A percentile compares a stretch with the other conserved stretches of the same genome.
Conservation (phyloP, 148 eudicot genomes). For the Silene uniflora region DNA sequence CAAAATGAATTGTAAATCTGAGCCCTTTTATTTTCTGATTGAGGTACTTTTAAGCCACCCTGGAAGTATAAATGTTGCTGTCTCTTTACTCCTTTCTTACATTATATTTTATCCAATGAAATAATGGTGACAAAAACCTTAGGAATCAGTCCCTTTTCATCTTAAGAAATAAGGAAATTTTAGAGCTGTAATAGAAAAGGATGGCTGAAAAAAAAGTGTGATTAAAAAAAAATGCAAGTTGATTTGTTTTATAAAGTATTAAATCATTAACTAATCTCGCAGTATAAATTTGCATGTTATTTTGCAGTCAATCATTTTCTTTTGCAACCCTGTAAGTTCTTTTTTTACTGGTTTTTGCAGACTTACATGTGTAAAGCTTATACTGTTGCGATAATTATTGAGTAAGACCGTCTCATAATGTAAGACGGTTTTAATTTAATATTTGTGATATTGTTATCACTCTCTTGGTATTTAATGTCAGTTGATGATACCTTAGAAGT, state of each 20-base stretch:
- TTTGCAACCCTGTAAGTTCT: slow-evolving; percentile 3
- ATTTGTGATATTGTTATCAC: slow-evolving; percentile 27
- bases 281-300: slow-evolving; percentile 37
- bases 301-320: slow-evolving; percentile 23
- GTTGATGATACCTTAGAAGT: slow-evolving; percentile 11
- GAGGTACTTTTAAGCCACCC: slow-evolving; percentile 20
- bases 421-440: too few relatives aligned
- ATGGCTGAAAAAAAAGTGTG: slow-evolving; percentile 21
- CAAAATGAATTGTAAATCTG: neutral
- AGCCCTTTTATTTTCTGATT: slow-evolving; percentile 7
- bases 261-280: slow-evolving; percentile 41
- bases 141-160: slow-evolving; percentile 49
- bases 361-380: slow-evolving; percentile 37
- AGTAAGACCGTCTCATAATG: too few relatives aligned
- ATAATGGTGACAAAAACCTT: slow-evolving; percentile 43
- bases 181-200: slow-evolving; percentile 29
- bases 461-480: slow-evolving; percentile 30
- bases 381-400: slow-evolving; percentile 4
- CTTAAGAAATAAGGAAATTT: slow-evolving; percentile 21
- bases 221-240: slow-evolving; percentile 23
- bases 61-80: slow-evolving; percentile 29
- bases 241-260: slow-evolving; percentile 13
- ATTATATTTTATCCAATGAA: slow-evolving; percentile 8
- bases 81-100: slow-evolving; percentile 10
- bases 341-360: slow-evolving; percentile 47